Base-by-base conservation (phyloP, 345 rosid species). In the Bretschneidera sinensis region DNA sequence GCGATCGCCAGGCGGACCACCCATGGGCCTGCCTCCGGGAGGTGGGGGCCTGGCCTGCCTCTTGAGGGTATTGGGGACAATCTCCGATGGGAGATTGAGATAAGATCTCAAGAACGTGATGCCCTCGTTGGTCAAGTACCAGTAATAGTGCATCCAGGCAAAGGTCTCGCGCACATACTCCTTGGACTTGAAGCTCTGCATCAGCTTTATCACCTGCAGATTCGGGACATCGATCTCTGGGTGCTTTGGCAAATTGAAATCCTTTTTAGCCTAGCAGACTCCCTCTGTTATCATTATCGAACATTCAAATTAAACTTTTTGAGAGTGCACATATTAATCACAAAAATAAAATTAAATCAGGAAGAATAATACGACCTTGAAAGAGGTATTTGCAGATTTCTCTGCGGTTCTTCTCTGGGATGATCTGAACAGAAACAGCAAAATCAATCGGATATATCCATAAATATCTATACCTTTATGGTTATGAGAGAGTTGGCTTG, bases 81-180 rank as follows among this genome's bases (percentile, higher is more conserved):
- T 88, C 61, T 92, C 98, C 33, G 98, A 92, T 0, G 98, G 96
- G 24, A 92, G 85, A 67, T 86, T 86, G 65, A 92, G 95, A 71
- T 88, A 92, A 22, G 82, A 81, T 60, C 96, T 75, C 6, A 92
- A 68, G 73, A 86, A 88, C 66, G 83, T 92, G 33, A 92, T 92
- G 59, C 98, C 98, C 56, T 86, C 92, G 62, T 91, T 81, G 15
- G 96, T 91, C 33, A 91, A 84, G 74, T 77, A 91, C 98, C 98
- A 88, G 65, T 88, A 91, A 66, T 91, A 88, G 62, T 91, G 98
- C 96, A 91, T 91, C 98, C 98, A 91, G 11, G 96, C 96, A 61
- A 91, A 91, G 6, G 96, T 91, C 82, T 88, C 98, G 0, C 83
- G 70, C 2, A 88, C 98, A 55, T 86, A 88, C 74, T 91, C 98